Evolutionary conservation across 2,329 filamentous ascomycete genomes (phyloP), one percentile per base, ranked within the genome.

Genomic region (Ilyonectria destructans): DNA sequence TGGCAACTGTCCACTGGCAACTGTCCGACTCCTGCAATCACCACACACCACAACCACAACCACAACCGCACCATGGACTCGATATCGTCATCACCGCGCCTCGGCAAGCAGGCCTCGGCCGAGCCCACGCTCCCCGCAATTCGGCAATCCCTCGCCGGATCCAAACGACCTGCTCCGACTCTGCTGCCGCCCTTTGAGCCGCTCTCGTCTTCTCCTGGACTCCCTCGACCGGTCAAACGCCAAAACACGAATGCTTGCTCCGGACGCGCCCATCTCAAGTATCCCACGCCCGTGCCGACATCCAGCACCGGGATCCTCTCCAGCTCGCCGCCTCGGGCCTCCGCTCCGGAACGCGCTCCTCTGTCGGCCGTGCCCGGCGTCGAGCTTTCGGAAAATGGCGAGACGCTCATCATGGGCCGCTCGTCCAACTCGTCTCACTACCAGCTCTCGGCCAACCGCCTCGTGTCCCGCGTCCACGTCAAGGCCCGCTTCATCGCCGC

Each of bases 391-490:
- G 92, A 91, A 73, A 94, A 93, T 82, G 95, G 96, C 71, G 93
- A 97, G 75, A 85, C 90, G 15, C 83, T 97, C 37, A 87, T 92
- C 69, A 96, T 99, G 92, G 96, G 96, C 71, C 90, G 96, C 72
- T 98, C 95, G 6, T 97, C 94, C 83, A 96, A 94, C 82, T 97
- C 95, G 15, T 97, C 95, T n/a, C 91, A 98, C 79, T 96, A 96
- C 80, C 96, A 98, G 82, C 88, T 99, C 15, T 96, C 96, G 29
- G 90, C 94, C 74, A 97, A 97, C 83, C 93, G 95, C 54, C 89
- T 97, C 67, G 94, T 99, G 70, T 98, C 96, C 77, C 92, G 96
- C 78, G 90, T 98, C 26, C 96, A 99, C 80, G 93, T 98, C 81
- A 92, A 94, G 82, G 95, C 95, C 70, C 89, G 91, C 60, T 99